A percentile compares a stretch with the other conserved stretches of the same genome.
Conservation (phyloP, 176 grass and related monocot species). For the Lolium rigidum region DNA sequence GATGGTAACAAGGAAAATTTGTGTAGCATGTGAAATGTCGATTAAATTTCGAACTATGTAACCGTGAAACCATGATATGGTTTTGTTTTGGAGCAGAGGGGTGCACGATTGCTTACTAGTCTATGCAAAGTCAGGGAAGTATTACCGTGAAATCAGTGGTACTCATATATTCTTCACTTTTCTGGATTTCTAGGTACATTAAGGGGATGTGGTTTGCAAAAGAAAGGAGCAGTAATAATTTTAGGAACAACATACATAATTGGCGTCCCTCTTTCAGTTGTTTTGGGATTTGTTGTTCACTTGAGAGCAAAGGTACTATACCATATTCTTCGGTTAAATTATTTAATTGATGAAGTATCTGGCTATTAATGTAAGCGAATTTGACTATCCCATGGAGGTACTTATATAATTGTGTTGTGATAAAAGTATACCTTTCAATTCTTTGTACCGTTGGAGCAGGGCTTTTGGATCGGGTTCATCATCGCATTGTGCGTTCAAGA, state of each 20-base stretch:
- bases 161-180: background rate
- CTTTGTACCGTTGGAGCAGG: background rate
- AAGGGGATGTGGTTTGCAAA: constrained; percentile 25
- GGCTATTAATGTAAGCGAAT: background rate
- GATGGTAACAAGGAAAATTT: background rate
- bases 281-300: constrained; percentile 10
- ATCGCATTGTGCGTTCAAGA: background rate
- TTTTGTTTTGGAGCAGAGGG: too few species aligned
- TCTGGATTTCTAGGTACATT: background rate
- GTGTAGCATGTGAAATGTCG: background rate
- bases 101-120: too few species aligned
- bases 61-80: too few species aligned
- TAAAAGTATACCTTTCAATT: too few species aligned
- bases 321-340: background rate
- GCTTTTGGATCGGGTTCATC: constrained; percentile 26
- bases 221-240: constrained; percentile 4
- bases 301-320: background rate
- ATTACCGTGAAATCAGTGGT: background rate
- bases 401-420: background rate
- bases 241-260: background rate
- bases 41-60: background rate
- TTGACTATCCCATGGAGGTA: background rate
- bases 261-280: constrained; percentile 5
- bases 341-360: background rate
- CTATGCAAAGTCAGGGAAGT: background rate